Conservation (phyloP, 202 grass and related monocot genomes). For the Carex arenaria region DNA sequence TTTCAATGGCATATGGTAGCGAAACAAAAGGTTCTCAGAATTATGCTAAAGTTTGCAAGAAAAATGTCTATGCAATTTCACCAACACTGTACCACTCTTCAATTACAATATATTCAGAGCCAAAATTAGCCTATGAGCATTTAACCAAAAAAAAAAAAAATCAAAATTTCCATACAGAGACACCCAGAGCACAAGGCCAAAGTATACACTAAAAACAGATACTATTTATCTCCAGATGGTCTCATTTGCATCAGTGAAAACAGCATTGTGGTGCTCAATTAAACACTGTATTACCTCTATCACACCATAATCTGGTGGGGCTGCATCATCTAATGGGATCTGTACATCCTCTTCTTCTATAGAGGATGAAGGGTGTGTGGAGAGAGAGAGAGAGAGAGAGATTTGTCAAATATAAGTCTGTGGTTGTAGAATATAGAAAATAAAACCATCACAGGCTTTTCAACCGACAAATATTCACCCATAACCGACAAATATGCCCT, state of each 20-base stretch:
- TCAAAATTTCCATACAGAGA: background rate
- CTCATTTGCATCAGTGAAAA: constrained; percentile 83
- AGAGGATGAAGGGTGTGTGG: constrained; percentile 21
- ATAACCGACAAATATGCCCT: background rate
- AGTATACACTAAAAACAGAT: background rate
- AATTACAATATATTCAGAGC: constrained; percentile 2
- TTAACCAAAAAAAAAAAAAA: background rate
- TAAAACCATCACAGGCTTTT: background rate
- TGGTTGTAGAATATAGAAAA: background rate
- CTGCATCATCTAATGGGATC: constrained; percentile 75
- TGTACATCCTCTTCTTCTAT: constrained; percentile 83
- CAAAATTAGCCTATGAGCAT: background rate
- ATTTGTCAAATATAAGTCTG: background rate
- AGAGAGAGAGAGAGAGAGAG: background rate
- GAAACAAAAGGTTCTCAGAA: background rate
- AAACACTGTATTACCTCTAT: constrained; percentile 94
- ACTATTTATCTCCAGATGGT: constrained; percentile 64
- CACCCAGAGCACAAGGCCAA: background rate
- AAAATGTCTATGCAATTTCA: background rate
- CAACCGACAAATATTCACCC: background rate
- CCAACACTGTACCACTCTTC: background rate
- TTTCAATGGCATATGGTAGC: background rate
- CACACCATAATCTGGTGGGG: constrained; percentile 70
- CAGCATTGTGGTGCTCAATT: constrained; percentile 89
- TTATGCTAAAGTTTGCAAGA: background rate